These are phyloP conservation scores for Ogataea ganodermae DNA, from an alignment of 805 yeast species.

Conservation along the genomic window DNA sequence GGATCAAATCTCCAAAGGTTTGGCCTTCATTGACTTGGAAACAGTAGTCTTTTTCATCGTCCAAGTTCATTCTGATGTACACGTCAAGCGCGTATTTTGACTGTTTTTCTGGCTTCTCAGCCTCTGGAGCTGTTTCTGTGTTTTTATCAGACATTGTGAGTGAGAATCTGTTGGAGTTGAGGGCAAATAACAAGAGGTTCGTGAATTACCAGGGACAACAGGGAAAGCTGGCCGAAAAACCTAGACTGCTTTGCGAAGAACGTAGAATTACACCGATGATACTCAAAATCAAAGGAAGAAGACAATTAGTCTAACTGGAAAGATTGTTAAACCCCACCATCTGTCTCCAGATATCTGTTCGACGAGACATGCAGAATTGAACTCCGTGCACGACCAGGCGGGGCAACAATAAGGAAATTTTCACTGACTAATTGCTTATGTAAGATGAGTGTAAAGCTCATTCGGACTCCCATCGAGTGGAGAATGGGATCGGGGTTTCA, in stretches of 20 bases:
- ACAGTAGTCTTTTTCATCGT: slow-evolving; percentile 85
- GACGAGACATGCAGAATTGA: slow-evolving; percentile 4
- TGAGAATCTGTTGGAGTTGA: not conserved
- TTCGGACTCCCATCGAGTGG: too few relatives aligned
- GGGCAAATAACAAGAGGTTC: not conserved
- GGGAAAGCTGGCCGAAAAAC: too few relatives aligned
- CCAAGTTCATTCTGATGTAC: slow-evolving; percentile 82
- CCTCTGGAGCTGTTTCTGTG: not conserved
- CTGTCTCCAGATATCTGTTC: slow-evolving; percentile 3
- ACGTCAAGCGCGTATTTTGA: slow-evolving; percentile 39
- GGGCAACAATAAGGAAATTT: not conserved
- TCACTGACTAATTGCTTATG: too few relatives aligned
- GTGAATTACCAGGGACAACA: too few relatives aligned
- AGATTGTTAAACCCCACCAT: slow-evolving; percentile 6
- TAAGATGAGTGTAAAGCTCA: too few relatives aligned
- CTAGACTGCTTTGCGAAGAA: too few relatives aligned
- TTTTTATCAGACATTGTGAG: not conserved
- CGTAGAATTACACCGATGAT: too few relatives aligned
- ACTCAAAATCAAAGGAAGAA: not conserved
- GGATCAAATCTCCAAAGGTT: slow-evolving; percentile 58
- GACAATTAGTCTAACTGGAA: not conserved
- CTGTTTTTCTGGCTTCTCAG: slow-evolving; percentile 6
- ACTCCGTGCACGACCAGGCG: slow-evolving; percentile 2
- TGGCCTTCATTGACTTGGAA: slow-evolving; percentile 67
- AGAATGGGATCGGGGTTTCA: too few relatives aligned